Percentiles rank a stretch among this genome's conserved stretches.
These are phyloP conservation scores for Trichoderma sp. DNA, from an alignment of 2,329 filamentous ascomycete species.

Conservation along the genomic window DNA sequence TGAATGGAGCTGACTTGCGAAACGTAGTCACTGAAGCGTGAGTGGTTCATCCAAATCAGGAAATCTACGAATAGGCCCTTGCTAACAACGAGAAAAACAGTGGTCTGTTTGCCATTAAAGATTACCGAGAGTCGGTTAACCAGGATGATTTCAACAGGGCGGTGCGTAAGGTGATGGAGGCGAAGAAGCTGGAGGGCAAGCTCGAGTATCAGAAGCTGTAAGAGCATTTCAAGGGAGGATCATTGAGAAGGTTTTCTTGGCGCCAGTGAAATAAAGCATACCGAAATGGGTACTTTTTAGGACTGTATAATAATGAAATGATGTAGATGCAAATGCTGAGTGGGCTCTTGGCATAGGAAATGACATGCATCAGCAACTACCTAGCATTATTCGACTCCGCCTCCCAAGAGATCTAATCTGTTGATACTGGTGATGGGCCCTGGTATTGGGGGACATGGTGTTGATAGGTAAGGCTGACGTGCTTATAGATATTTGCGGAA, in stretches of 20 bases:
- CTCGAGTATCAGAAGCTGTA: constrained; percentile 96
- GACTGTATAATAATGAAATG: constrained; percentile 32
- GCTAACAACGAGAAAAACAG: constrained; percentile 43
- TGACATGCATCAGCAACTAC: constrained; percentile 12
- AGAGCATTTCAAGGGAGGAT: background rate
- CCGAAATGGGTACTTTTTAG: constrained; percentile 25
- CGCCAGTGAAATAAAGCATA: background rate
- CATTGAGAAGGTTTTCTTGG: background rate
- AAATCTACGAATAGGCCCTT: background rate
- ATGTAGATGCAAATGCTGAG: constrained; percentile 23
- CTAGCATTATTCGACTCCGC: background rate
- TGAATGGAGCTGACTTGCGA: constrained; percentile 95
- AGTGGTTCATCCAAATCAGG: constrained; percentile 40
- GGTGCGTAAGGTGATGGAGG: constrained; percentile 92
- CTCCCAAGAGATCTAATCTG: background rate
- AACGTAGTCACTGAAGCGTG: constrained; percentile 99
- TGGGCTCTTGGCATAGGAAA: constrained; percentile 30
- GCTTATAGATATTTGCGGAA: background rate
- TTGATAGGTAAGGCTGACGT: background rate
- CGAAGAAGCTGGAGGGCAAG: constrained; percentile 98
- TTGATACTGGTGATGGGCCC: background rate
- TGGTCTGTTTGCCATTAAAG: constrained; percentile 96
- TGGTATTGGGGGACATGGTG: background rate
- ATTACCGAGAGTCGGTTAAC: constrained; percentile 92
- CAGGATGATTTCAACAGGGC: constrained; percentile 99